Conservation (phyloP, 1,284 basidiomycete genomes). For the Melampsora allii-populina region DNA sequence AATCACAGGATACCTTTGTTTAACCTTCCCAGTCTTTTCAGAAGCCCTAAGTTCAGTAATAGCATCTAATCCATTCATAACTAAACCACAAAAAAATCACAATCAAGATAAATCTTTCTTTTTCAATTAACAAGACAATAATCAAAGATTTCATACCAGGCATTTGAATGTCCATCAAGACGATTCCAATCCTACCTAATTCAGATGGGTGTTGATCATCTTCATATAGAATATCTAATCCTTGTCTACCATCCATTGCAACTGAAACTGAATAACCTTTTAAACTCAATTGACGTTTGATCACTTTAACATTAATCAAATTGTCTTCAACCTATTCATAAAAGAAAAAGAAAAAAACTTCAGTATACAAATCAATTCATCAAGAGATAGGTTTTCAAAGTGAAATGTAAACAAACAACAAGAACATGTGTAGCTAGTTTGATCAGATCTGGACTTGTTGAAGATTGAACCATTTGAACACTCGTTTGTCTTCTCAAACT, state of each 20-base stretch:
- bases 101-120: too few relatives aligned
- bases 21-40: slow-evolving; percentile 29
- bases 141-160: too few relatives aligned
- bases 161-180: slow-evolving; percentile 43
- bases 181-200: slow-evolving; percentile 15
- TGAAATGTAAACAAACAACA: too few relatives aligned
- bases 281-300: slow-evolving; percentile 22
- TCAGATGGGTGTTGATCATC: slow-evolving; percentile 14
- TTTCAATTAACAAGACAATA: too few relatives aligned
- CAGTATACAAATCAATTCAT: background rate
- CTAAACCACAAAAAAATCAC: slow-evolving; percentile 8
- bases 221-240: slow-evolving; percentile 19
- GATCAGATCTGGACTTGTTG: too few relatives aligned
- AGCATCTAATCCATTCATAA: slow-evolving; percentile 39
- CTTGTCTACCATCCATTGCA: slow-evolving; percentile 37
- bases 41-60: slow-evolving; percentile 38
- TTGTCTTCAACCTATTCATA: slow-evolving; percentile 35
- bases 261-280: slow-evolving; percentile 37
- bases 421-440: too few relatives aligned
- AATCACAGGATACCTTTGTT: slow-evolving; percentile 37
- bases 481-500: too few relatives aligned
- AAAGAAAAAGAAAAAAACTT: background rate
- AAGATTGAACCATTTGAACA: too few relatives aligned
- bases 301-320: slow-evolving; percentile 37
- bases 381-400: too few relatives aligned